Base-by-base conservation (phyloP, 1,284 basidiomycete genomes). In the Mrakiaceae sp. region DNA sequence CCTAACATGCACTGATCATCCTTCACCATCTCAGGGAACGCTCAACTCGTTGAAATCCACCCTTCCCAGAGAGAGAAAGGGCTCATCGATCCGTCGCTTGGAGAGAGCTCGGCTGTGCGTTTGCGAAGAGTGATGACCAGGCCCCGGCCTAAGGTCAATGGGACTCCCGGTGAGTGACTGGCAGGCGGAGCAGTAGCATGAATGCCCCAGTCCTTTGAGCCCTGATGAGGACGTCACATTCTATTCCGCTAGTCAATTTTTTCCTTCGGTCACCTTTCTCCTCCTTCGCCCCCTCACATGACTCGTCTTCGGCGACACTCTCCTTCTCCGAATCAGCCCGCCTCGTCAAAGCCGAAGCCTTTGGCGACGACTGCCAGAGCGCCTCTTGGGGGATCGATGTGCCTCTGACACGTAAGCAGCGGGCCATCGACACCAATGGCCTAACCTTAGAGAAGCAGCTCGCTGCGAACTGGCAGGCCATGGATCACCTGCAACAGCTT, bases 41-140 rank as follows among this genome's bases (percentile, higher is more conserved):
- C 60, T n/a, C 50, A 61, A 9, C 47, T 61, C 14, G 47, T 61
- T 40, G 60, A 61, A 51, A 53, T 61, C 51, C 60, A 61, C 51
- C 16, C 27, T 43, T 10, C 51, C 14, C 43, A 12, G 5, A 10
- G 5, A 50, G 54, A 10, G 60, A 40, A 1, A 51, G 60, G 14
- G 40, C 50, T 6, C 40, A 40, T 43, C 60, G 42, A n/a, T 14
- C 12, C 3, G 10, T 43, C 49, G 27, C 27, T 27, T 27, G 27
- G 27, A 27, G 27, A 27, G 27, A 27, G 27, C 27, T 27, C 27
- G 27, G 27, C 27, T 27, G 27, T 27, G 27, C 27, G 27, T 27
- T 27, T 27, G 27, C 27, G 27, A 27, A 27, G 27, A 27, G 27
- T 27, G 27, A 27, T 27, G 27, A 27, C 27, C 27, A 27, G 27